phyloP scores from a whole-genome alignment of 805 yeast genomes.

The Debaryomyces castellii region DNA sequence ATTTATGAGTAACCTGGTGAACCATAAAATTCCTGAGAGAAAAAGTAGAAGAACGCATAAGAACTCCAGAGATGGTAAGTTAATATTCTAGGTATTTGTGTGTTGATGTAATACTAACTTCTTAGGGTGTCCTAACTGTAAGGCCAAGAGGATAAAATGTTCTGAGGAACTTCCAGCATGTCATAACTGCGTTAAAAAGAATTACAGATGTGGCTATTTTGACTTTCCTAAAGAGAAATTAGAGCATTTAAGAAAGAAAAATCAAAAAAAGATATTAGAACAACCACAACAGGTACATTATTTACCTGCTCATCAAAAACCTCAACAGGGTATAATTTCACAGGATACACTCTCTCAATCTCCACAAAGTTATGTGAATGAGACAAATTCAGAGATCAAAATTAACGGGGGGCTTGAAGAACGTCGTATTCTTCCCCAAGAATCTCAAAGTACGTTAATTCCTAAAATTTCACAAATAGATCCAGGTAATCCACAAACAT shows the following conservation, averaged over 20 bases:
- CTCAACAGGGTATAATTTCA: not conserved
- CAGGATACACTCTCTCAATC: not conserved
- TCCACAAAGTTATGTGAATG: not conserved
- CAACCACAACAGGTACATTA: not conserved
- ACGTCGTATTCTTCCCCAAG: not conserved
- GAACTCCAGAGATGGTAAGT: constrained; percentile 37
- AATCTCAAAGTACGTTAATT: not conserved
- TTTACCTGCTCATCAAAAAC: not conserved
- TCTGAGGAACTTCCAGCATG: constrained; percentile 44
- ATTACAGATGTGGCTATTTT: constrained; percentile 40
- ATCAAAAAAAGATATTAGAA: constrained; percentile 17
- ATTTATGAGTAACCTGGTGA: not conserved
- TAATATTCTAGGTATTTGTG: no score
- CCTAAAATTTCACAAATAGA: no score
- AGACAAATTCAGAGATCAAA: not conserved
- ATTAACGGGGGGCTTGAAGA: not conserved
- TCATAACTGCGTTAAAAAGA: constrained; percentile 36
- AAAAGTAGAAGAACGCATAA: constrained; percentile 37
- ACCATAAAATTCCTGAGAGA: constrained; percentile 15
- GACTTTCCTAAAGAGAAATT: constrained; percentile 40
- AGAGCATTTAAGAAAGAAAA: constrained; percentile 33
- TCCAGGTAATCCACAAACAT: no score
- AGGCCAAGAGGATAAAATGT: constrained; percentile 42
- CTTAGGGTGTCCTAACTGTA: constrained; percentile 42
- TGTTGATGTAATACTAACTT: constrained; percentile 6